These are phyloP conservation scores for Sphaerulina vaccinii DNA, from an alignment of 2,329 filamentous ascomycete species.

Conservation along the genomic window DNA sequence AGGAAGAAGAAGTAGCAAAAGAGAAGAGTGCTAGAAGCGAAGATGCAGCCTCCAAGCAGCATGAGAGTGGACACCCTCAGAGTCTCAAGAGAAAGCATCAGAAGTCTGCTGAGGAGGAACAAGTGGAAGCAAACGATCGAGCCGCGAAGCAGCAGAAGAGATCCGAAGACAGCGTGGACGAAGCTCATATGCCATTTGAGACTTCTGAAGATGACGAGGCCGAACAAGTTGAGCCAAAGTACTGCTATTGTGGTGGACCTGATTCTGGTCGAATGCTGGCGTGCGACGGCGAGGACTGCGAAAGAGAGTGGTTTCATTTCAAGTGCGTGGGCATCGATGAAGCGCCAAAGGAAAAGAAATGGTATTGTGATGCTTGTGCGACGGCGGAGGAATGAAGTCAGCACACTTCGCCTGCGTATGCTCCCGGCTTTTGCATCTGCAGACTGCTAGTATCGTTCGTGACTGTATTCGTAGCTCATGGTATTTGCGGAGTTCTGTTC, in stretches of 20 bases:
- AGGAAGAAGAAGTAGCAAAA: constrained; percentile 17
- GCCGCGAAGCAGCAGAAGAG: constrained; percentile 12
- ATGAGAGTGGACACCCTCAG: constrained; percentile 8
- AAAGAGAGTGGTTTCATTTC: constrained; percentile 79
- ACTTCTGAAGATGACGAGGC: constrained; percentile 2
- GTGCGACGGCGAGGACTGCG: constrained; percentile 73
- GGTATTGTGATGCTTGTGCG: constrained; percentile 19
- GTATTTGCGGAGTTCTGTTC: too few relatives aligned
- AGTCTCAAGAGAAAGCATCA: constrained; percentile 10
- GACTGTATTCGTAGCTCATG: too few relatives aligned
- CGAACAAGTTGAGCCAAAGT: constrained; percentile 5
- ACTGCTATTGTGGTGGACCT: constrained; percentile 24
- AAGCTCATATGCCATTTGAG: constrained; percentile 4
- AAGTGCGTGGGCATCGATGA: constrained; percentile 68
- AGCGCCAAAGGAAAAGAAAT: constrained; percentile 49
- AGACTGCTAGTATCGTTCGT: too few relatives aligned
- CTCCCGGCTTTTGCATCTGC: too few relatives aligned
- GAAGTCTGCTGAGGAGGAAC: constrained; percentile 3
- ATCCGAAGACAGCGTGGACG: constrained; percentile 2
- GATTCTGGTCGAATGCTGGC: constrained; percentile 63
- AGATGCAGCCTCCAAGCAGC: constrained; percentile 4
- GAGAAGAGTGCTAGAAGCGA: neutral
- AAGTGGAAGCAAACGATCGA: constrained; percentile 7
- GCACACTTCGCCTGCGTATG: too few relatives aligned
- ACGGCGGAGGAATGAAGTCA: neutral